Conservation (phyloP, 78 protist genomes). For the Dictyostelium firmibasis region DNA sequence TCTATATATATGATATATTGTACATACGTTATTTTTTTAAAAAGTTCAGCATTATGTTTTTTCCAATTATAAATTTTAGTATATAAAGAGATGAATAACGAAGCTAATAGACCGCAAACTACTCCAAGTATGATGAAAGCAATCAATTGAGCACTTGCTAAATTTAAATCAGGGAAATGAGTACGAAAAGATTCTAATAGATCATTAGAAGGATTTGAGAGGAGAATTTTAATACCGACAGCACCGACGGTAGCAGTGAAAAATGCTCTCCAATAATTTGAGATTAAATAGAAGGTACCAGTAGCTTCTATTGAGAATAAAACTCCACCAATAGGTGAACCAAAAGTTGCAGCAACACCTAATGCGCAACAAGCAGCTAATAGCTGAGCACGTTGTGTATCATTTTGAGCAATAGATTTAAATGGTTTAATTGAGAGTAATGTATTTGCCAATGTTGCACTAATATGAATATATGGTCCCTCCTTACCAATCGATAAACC, state of each 20-base stretch:
- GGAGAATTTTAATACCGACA: conserved; percentile 52
- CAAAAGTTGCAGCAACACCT: conserved; percentile 91
- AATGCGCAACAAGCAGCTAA: conserved; percentile 88
- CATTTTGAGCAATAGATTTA: conserved; percentile 37
- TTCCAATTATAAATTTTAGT: conserved; percentile 60
- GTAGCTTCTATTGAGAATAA: conserved; percentile 90
- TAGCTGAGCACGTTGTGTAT: conserved; percentile 71
- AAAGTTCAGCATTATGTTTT: conserved; percentile 42
- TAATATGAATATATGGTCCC: conserved; percentile 73
- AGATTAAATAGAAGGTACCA: conserved; percentile 83
- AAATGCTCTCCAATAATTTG: conserved; percentile 78
- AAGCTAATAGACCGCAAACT: conserved; percentile 36
- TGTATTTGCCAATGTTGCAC: conserved; percentile 68
- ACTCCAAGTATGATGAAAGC: conserved; percentile 62
- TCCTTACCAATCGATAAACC: conserved; percentile 84
- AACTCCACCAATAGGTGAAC: conserved; percentile 93
- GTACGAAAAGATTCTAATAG: conserved; percentile 71
- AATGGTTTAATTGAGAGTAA: conserved; percentile 30
- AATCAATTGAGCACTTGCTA: conserved; percentile 46
- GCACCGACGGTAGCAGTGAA: conserved; percentile 75
- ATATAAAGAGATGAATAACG: conserved; percentile 37
- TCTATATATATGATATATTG: too few relatives aligned
- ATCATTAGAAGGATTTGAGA: neutral
- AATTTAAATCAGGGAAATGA: neutral
- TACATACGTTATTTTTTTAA: conserved; percentile 41